Percentiles rank a stretch among this genome's conserved stretches.
Evolutionary conservation across 2,329 filamentous ascomycete species (phyloP).

Genomic region (Aureobasidium namibiae): DNA sequence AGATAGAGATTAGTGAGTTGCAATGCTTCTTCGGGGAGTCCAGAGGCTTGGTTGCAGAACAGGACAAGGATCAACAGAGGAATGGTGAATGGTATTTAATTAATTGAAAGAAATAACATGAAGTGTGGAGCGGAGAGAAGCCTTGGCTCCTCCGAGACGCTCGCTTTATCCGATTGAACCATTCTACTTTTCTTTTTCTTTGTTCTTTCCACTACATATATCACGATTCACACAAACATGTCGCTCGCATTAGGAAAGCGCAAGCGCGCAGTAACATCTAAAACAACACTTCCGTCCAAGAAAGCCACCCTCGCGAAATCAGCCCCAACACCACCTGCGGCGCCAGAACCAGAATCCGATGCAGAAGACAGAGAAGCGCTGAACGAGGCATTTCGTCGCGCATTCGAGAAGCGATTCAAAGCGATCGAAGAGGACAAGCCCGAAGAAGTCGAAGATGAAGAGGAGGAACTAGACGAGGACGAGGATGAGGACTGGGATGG

Average conservation of each 20-base stretch:
- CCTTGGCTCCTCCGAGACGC: constrained; percentile 11
- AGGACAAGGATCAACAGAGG: neutral
- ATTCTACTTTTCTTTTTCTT: neutral
- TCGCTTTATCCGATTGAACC: neutral
- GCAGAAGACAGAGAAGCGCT: constrained; percentile 54
- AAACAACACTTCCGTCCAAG: constrained; percentile 17
- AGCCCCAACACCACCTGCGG: neutral
- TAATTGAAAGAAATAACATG: neutral
- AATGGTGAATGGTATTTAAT: neutral
- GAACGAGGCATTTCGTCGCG: constrained; percentile 57
- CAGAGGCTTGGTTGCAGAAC: neutral
- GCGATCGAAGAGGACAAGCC: constrained; percentile 45
- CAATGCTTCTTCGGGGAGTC: neutral
- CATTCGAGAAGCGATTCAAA: constrained; percentile 84
- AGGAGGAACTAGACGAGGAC: constrained; percentile 19
- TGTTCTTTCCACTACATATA: neutral
- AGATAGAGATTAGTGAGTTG: neutral
- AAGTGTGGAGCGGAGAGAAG: neutral
- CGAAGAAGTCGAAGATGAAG: constrained; percentile 24
- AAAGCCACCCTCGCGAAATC: constrained; percentile 2
- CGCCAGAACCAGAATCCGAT: constrained; percentile 17
- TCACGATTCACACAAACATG: constrained; percentile 23
- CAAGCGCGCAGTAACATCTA: constrained; percentile 27
- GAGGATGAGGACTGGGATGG: constrained; percentile 18
- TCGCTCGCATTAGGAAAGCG: constrained; percentile 37